Base-by-base conservation (phyloP, 148 eudicot species). In the Limonium bicolor region DNA sequence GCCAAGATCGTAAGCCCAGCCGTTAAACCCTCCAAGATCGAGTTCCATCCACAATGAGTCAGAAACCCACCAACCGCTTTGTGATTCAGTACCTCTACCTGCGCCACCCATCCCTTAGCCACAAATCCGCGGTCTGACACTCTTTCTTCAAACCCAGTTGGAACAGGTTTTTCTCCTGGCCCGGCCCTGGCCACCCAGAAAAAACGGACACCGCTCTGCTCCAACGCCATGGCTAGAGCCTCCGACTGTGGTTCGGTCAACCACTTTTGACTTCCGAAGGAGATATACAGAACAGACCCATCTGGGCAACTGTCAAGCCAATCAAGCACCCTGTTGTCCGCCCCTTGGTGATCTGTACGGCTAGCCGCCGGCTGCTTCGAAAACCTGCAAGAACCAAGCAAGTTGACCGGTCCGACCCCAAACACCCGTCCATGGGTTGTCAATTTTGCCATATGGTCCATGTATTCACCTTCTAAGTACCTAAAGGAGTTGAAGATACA, bases 341-440 rank as follows among this genome's bases (percentile, higher is more conserved):
- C n/a, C 34, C 19, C 27, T 27, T 31, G 33, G n/a, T n/a, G n/a
- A 30, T 57, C 26, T 40, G 49, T 27, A 27, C 42, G 14, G 46
- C 61, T 36, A 56, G 53, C 28, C 19, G 46, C 33, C 32, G 32
- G 2, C n/a, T n/a, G 8, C 7, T 2, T 27, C 48, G 11, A 43
- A 27, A 27, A 22, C 69, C 2, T 48, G 53, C 11, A 45, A 28
- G n/a, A n/a, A n/a, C n/a, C n/a, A n/a, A n/a, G n/a, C 32, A 64
- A 31, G 32, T 37, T 56, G 20, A 71, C 40, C 7, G 95, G 90
- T 1, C 86, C 86, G 12, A 71, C 66, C 0, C 62, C 48, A 45
- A 61, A 77, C 6, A 80, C 64, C 0, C 74, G 60, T 0, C 41
- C 35, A 18, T 65, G 68, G 2, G 60, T 63, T 58, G 59, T 5